Conservation (phyloP, 2,329 filamentous ascomycete genomes). For the Cladobotryum protrusum region DNA sequence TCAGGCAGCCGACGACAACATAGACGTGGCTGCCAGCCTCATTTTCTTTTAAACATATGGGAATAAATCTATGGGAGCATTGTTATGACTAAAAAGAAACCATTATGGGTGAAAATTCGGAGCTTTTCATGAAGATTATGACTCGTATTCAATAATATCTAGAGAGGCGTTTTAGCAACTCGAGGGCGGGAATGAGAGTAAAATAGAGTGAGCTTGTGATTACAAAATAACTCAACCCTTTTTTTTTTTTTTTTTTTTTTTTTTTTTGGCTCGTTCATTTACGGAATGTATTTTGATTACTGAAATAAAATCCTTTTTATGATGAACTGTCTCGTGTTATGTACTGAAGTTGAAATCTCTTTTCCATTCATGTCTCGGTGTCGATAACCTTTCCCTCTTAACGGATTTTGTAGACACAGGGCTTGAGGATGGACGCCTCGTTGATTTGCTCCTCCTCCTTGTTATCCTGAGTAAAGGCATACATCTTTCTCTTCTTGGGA, state of each 20-base stretch:
- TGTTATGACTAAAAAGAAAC: neutral
- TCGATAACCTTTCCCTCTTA: too few relatives aligned
- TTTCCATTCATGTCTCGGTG: neutral
- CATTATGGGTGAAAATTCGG: neutral
- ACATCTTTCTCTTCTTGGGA: constrained; percentile 43
- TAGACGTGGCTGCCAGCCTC: constrained; percentile 80
- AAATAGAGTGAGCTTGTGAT: neutral
- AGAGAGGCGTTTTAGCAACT: constrained; percentile 6
- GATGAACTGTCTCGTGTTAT: too few relatives aligned
- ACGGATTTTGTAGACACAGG: constrained; percentile 90
- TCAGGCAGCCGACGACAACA: constrained; percentile 75
- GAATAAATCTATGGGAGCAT: constrained; percentile 2
- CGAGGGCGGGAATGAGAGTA: neutral
- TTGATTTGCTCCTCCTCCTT: constrained; percentile 55
- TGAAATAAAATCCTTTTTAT: neutral
- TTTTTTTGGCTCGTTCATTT: too few relatives aligned
- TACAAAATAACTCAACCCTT: too few relatives aligned
- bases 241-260: too few relatives aligned
- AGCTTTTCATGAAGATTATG: neutral
- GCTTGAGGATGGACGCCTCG: constrained; percentile 69
- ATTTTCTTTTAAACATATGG: constrained; percentile 47
- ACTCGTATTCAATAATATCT: neutral
- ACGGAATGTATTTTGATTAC: neutral
- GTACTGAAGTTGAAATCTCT: too few relatives aligned
- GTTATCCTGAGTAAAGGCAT: constrained; percentile 47